Base-by-base conservation (phyloP, 2,329 filamentous ascomycete genomes). In the Tolypocladium tundrense region DNA sequence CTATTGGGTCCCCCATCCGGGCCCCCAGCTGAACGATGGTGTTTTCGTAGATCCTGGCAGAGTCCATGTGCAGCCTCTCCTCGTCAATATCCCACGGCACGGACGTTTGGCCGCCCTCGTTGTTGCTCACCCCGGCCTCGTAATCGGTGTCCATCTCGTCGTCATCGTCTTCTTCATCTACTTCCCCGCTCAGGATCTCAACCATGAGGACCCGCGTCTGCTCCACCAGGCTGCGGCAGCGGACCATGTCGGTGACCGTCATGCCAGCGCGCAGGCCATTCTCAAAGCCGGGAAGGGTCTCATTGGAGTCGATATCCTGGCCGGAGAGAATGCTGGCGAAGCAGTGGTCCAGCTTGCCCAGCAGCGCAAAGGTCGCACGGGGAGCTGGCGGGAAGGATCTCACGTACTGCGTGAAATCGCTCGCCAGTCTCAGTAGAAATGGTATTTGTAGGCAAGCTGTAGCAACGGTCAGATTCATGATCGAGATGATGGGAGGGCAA, bases 171-270 rank as follows among this genome's bases (percentile, higher is more conserved):
- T 74, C 75, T 14, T 75, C 75, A 11, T 79, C 74, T 1, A 75
- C 75, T n/a, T 59, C 55, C 0, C 59, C 60, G 4, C 79, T 82
- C 76, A 91, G 80, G 19, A 85, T 80, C 59, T 89, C 85, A 1
- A 91, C 83, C 58, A 93, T 83, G 6, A 84, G 72, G 9, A 91
- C 74, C 33, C 92, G 80, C 19, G 88, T 89, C 62, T 87, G 82
- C 68, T 95, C 89, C 0, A 91, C 88, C 37, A 95, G 75, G 66
- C 89, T 90, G 67, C 89, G 88, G 62, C 92, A 88, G 45, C 93
- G 83, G 9, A 97, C 91, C 79, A 94, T 96, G 70, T 97, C 91
- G 0, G 89, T 93, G 21, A 73, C 77, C 1, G 86, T 91, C 77
- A 90, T 87, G 1, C 90, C 87, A 0, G 85, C 83, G 1, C 77